phyloP scores from a whole-genome alignment of 169 alveolate species.

The Sarcocystis neurona region DNA sequence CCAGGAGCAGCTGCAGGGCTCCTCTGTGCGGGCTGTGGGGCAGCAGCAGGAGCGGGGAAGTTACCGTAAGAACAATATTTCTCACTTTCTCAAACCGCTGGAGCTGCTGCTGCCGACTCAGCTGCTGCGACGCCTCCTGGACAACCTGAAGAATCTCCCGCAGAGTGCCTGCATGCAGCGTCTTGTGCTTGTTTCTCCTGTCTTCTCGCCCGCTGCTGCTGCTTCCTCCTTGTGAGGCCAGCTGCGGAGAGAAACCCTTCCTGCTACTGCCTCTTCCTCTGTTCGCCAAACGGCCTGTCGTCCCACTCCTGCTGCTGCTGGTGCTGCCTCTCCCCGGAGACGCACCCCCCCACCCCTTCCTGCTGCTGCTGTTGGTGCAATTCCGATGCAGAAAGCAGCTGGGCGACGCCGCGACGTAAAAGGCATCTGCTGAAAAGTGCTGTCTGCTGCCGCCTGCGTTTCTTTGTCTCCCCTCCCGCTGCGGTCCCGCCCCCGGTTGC shows the following conservation, averaged over 20 bases:
- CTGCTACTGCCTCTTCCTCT: too few relatives aligned
- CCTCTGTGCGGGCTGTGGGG: neutral
- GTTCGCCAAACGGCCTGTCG: neutral
- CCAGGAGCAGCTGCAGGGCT: neutral
- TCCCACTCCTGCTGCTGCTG: conserved; percentile 33
- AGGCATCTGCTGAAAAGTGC: neutral
- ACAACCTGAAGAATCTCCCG: neutral
- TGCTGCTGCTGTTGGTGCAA: neutral
- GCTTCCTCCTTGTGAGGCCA: neutral
- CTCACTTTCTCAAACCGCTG: neutral
- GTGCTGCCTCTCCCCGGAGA: conserved; percentile 20
- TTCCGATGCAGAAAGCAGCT: neutral
- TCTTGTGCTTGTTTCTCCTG: neutral
- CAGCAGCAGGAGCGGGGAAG: too few relatives aligned
- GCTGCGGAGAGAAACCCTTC: too few relatives aligned
- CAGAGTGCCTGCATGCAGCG: neutral
- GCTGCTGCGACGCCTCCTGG: neutral
- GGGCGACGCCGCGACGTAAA: conserved; percentile 31
- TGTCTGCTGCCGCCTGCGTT: neutral
- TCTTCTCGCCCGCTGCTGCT: neutral
- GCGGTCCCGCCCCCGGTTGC: neutral
- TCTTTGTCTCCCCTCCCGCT: neutral
- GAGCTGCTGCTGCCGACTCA: neutral
- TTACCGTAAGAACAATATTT: neutral
- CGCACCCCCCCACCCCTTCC: too few relatives aligned